Evolutionary conservation across 768 basidiomycete species (phyloP), one percentile per base, ranked within the genome.

Genomic region (Suillus decipiens): DNA sequence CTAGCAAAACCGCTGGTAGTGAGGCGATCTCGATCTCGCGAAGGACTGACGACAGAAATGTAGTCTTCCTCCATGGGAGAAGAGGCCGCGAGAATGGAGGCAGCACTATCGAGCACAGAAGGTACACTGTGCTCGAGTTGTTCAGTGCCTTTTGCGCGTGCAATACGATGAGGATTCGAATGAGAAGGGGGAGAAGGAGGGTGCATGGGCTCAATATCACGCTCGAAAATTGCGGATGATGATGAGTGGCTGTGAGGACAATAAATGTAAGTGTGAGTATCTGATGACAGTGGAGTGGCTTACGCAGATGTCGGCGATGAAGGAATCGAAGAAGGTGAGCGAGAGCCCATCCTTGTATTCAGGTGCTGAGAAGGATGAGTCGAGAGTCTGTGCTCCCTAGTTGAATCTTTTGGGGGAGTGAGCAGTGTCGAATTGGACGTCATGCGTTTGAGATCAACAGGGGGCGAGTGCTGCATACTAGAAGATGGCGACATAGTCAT

Each of bases 211-310:
- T 95, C 93, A 66, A 96, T 93, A 73, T 96, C 93, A 41, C 93
- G 86, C 76, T 96, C 93, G 64, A 96, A 96, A 62, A 95, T 96
- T 42, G 93, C 93, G 1, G 92, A 94, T 0, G 91, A 92, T 0
- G 91, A 92, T 0, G 92, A 94, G 69, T 91, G 86, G 1, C 69
- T 66, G 59, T 63, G 43, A 36, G 51, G 19, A 12, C 14, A 24
- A 61, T 39, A 53, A 63, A 33, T 2, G 60, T 17, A 55, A 50
- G 36, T 41, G 66, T 67, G 15, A 71, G 63, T 42, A 48, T 22
- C 31, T 43, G 33, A 47, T 61, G 59, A 43, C 33, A 43, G 39
- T 37, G 37, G 67, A 47, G 66, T 61, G 70, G 67, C 54, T 60
- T 80, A 90, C 88, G 91, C 85, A 39, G 90, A 91, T 22, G 90